Base-by-base conservation (phyloP, 331 rosid species). In the Rhamnella rubrinervis region DNA sequence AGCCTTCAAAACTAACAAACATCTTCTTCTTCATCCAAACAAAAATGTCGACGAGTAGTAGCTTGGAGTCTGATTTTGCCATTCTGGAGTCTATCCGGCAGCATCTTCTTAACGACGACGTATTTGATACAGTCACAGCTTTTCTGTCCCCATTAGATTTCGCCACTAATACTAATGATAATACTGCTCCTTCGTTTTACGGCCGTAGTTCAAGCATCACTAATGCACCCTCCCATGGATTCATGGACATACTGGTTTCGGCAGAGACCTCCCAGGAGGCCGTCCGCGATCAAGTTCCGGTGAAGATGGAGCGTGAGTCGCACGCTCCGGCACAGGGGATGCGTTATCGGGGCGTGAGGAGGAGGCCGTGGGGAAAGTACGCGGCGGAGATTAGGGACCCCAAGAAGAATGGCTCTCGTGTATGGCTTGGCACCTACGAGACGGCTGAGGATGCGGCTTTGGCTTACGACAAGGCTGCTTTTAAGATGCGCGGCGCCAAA, bases 371-470 rank as follows among this genome's bases (percentile, higher is more conserved):
- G 58, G 92, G 96, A 16, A 86, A 84, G 79, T 89, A 75, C n/a
- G 87, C 85, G 16, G 88, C 86, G 0, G 93, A 85, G 84, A 87
- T 85, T n/a, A 73, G 88, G 55, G 82, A 87, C 41, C 78, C 82
- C 1, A 74, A 81, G 66, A 81, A 64, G 53, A 83, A 81, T 13
- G 82, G 86, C 10, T 57, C 72, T 0, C 78, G 88, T 40, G 72
- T 79, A 6, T 83, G 93, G 90, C 83, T 87, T 1, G 92, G 96
- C 17, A 85, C 90, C 17, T 86, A 81, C n/a, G 78, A 59, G 55
- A 78, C 62, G 0, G 76, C 75, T 1, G 88, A 76, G 71, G 81
- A 85, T 10, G 90, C 90, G 0, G 87, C 76, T 20, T 65, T 87
- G 66, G 92, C 89, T 59, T 87, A 82, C 50, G 92, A 87, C 39